These are phyloP conservation scores for Cornus controversa DNA, from an alignment of 148 eudicot genomes.

Conservation along the genomic window DNA sequence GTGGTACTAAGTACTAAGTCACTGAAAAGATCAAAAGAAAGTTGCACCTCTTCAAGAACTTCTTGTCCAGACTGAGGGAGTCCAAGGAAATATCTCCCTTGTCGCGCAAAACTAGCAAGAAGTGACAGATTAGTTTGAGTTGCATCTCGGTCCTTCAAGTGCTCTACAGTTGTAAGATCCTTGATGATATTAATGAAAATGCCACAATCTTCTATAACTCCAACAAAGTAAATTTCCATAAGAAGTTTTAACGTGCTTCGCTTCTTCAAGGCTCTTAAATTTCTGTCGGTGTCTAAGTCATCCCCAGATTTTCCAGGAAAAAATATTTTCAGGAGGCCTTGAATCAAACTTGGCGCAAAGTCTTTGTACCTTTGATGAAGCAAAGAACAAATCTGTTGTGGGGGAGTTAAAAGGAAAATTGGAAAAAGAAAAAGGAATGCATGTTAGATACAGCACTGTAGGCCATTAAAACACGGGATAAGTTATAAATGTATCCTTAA, in stretches of 20 bases:
- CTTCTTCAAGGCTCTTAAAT: conserved; percentile 87
- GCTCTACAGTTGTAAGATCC: conserved; percentile 81
- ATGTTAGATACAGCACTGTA: conserved; percentile 5
- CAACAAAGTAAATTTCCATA: conserved; percentile 90
- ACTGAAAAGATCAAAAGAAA: background rate
- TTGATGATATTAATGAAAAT: conserved; percentile 75
- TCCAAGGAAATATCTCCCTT: conserved; percentile 85
- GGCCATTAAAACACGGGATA: background rate
- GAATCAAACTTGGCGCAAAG: conserved; percentile 72
- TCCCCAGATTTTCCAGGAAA: conserved; percentile 81
- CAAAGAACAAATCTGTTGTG: conserved; percentile 77
- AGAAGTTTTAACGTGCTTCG: conserved; percentile 92
- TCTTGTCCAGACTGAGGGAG: conserved; percentile 77
- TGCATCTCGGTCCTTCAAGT: conserved; percentile 89
- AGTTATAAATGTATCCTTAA: too few species aligned
- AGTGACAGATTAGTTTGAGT: conserved; percentile 94
- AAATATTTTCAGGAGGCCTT: conserved; percentile 77
- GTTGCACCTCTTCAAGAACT: conserved; percentile 71
- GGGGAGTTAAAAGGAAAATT: background rate
- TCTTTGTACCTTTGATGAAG: conserved; percentile 96
- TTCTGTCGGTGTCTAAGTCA: conserved; percentile 78
- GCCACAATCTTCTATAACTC: conserved; percentile 73
- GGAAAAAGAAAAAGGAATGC: background rate
- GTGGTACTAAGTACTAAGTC: background rate
- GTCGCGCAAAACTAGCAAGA: conserved; percentile 90